Evolutionary conservation across 148 eudicot genomes (phyloP).

Genomic region (Rhododendron ovatum): DNA sequence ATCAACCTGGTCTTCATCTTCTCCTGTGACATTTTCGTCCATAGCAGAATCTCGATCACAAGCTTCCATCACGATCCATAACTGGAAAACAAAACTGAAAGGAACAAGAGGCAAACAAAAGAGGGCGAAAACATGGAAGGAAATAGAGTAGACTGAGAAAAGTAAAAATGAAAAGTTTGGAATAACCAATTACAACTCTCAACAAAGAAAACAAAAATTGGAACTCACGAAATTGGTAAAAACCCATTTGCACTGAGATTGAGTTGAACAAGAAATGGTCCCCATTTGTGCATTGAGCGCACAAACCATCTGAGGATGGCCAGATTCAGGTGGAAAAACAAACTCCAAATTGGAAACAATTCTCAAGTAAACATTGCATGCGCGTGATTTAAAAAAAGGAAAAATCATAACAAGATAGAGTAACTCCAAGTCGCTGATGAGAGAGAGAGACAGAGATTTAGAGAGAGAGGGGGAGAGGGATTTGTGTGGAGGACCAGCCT

Average conservation of each 20-base stretch:
- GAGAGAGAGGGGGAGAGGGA: neutral
- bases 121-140: neutral
- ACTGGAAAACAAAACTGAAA: neutral
- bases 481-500: slow-evolving; percentile 23
- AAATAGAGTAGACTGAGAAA: too few relatives aligned
- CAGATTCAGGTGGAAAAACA: neutral
- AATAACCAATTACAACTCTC: neutral
- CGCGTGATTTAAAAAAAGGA: slow-evolving; percentile 10
- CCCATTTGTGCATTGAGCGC: neutral
- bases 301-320: neutral
- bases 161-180: too few relatives aligned
- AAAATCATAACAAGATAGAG: neutral
- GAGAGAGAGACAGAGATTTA: neutral
- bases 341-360: neutral
- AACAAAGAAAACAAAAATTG: neutral
- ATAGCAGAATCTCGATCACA: neutral
- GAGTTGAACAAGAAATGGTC: neutral
- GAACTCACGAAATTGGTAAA: neutral
- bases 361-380: slow-evolving; percentile 24
- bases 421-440: neutral
- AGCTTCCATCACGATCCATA: neutral
- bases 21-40: neutral
- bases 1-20: slow-evolving; percentile 1
- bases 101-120: neutral
- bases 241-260: neutral